Evolutionary conservation across 805 yeast genomes (phyloP).

Genomic region (Metschnikowia amazonensis): DNA sequence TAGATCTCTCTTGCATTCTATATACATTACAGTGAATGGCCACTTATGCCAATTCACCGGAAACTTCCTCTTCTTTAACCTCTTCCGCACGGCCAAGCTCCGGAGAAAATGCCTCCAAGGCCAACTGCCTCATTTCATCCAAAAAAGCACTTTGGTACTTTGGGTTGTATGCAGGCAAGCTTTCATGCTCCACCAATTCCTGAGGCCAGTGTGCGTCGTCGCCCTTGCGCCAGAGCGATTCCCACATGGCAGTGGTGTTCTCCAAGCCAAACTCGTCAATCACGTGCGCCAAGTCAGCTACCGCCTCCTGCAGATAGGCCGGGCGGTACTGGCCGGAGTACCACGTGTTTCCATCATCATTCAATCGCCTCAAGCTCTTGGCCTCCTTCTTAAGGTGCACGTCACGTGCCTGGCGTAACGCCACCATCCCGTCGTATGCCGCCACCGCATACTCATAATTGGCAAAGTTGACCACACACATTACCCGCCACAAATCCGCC

Average conservation of each 20-base stretch:
- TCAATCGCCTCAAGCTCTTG: constrained; percentile 62
- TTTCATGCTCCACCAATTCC: constrained; percentile 56
- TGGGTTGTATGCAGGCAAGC: constrained; percentile 53
- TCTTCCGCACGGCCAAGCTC: too few relatives aligned
- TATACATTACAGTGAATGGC: neutral
- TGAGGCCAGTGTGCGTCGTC: constrained; percentile 67
- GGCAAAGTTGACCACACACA: constrained; percentile 75
- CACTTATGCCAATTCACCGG: neutral
- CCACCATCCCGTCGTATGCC: constrained; percentile 70
- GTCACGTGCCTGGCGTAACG: constrained; percentile 73
- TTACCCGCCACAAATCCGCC: constrained; percentile 83
- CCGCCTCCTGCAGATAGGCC: constrained; percentile 84
- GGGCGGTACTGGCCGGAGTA: constrained; percentile 86
- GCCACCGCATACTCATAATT: constrained; percentile 61
- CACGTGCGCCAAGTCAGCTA: constrained; percentile 72
- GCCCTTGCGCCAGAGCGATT: constrained; percentile 83
- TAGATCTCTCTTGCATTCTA: neutral
- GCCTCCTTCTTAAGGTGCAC: constrained; percentile 53
- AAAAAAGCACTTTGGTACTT: constrained; percentile 66
- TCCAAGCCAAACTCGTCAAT: constrained; percentile 57
- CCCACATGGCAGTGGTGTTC: constrained; percentile 68
- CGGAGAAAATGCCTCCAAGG: constrained; percentile 32
- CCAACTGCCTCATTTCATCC: constrained; percentile 50
- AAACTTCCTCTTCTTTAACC: neutral
- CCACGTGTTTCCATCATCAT: constrained; percentile 80